Conservation (phyloP, 1,284 basidiomycete species). For the Ceratobasidium theobromae region DNA sequence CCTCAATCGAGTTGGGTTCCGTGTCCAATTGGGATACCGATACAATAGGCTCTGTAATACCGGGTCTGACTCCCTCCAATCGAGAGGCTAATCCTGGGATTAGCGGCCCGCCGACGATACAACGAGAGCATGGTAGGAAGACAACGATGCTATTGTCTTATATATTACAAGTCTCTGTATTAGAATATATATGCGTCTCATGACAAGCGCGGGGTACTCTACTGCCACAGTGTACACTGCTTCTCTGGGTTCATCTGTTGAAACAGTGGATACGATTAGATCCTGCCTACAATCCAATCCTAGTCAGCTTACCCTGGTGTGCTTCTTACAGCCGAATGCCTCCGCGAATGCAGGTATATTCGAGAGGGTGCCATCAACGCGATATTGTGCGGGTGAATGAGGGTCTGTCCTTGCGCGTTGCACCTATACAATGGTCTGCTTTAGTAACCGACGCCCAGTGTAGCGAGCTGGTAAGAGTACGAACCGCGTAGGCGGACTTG, state of each 20-base stretch:
- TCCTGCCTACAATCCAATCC: not conserved
- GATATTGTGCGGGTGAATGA: constrained; percentile 78
- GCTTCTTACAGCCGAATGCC: constrained; percentile 72
- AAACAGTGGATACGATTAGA: constrained; percentile 47
- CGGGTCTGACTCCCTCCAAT: too few species aligned
- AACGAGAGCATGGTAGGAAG: not conserved
- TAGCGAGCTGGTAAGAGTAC: constrained; percentile 45
- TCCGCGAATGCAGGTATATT: constrained; percentile 79
- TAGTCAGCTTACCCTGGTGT: constrained; percentile 57
- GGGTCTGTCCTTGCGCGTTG: constrained; percentile 83
- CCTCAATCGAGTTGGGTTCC: constrained; percentile 26
- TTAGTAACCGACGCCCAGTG: not conserved
- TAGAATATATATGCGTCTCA: constrained; percentile 18
- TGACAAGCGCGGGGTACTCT: constrained; percentile 1
- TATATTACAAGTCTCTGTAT: too few species aligned
- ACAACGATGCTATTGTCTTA: not conserved
- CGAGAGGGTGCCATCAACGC: constrained; percentile 78
- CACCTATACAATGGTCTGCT: constrained; percentile 50
- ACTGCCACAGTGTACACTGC: constrained; percentile 67
- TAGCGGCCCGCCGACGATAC: too few species aligned
- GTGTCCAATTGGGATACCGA: constrained; percentile 21
- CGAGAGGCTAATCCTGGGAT: too few species aligned
- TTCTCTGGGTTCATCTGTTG: constrained; percentile 63
- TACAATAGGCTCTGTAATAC: too few species aligned
- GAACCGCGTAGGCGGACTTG: constrained; percentile 64